Percentiles rank a stretch among this genome's conserved stretches.
These are phyloP conservation scores for Escovopsis weberi DNA, from an alignment of 2,329 filamentous ascomycete species.

Conservation along the genomic window DNA sequence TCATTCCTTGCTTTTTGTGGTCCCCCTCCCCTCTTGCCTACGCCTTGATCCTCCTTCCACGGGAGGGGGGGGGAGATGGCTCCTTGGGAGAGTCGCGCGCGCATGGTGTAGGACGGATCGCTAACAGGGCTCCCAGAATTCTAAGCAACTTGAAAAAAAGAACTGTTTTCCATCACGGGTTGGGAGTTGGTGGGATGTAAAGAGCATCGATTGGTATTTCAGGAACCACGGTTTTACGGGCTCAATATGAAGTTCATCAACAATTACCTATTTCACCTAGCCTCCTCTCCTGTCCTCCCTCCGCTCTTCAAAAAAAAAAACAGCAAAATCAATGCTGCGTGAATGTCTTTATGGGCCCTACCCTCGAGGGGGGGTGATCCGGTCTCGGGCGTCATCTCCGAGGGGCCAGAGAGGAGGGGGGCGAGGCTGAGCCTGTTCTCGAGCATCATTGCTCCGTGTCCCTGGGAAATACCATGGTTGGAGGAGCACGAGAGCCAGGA, in stretches of 20 bases:
- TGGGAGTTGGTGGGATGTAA: constrained; percentile 34
- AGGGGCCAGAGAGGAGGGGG: too few species aligned
- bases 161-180: constrained; percentile 29
- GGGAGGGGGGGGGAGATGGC: too few species aligned
- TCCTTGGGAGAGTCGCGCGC: too few species aligned
- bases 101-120: too few species aligned
- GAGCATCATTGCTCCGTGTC: too few species aligned
- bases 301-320: not conserved
- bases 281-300: constrained; percentile 1
- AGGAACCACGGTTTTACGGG: constrained; percentile 25
- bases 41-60: not conserved
- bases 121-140: not conserved
- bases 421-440: too few species aligned
- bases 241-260: constrained; percentile 28
- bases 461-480: too few species aligned
- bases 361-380: not conserved
- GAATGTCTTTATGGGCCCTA: not conserved
- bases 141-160: constrained; percentile 27
- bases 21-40: not conserved
- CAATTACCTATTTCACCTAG: constrained; percentile 10
- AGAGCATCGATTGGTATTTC: constrained; percentile 32
- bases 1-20: not conserved
- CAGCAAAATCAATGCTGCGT: not conserved
- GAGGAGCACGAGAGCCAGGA: too few species aligned
- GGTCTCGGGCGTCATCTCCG: not conserved